phyloP scores from a whole-genome alignment of 805 yeast genomes.

The Wickerhamiella sergipiensis region DNA sequence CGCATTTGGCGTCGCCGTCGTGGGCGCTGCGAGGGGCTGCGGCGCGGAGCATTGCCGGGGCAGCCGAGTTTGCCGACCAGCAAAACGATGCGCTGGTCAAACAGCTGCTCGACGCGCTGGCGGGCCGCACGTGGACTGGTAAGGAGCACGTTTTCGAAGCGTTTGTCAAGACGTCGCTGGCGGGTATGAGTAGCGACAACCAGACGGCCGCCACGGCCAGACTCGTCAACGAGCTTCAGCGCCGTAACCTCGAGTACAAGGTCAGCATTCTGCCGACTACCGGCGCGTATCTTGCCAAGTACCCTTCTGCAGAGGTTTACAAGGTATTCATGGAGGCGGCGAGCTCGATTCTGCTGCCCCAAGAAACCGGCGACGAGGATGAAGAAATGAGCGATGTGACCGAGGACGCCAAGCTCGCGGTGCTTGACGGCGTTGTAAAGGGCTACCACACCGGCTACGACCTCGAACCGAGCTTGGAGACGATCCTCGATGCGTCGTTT shows the following conservation, averaged over 20 bases:
- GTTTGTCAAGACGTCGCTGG: conserved; percentile 31
- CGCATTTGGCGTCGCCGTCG: conserved; percentile 40
- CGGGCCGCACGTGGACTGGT: conserved; percentile 81
- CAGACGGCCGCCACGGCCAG: conserved; percentile 18
- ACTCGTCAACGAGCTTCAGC: conserved; percentile 34
- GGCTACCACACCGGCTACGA: conserved; percentile 5
- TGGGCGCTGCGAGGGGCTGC: conserved; percentile 56
- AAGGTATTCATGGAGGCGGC: conserved; percentile 27
- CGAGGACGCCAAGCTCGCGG: conserved; percentile 11
- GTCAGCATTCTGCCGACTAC: conserved; percentile 38
- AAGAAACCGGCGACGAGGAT: conserved; percentile 27
- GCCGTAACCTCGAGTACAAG: conserved; percentile 55
- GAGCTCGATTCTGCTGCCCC: conserved; percentile 28
- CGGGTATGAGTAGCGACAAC: conserved; percentile 15
- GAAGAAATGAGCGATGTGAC: conserved; percentile 14
- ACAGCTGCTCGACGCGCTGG: conserved; percentile 43
- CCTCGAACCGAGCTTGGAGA: conserved; percentile 13
- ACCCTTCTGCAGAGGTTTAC: conserved; percentile 23
- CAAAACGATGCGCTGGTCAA: conserved; percentile 31
- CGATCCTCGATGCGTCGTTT: conserved; percentile 22
- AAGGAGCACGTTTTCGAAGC: conserved; percentile 68
- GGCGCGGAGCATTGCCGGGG: conserved; percentile 49
- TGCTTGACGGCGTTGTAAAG: conserved; percentile 12
- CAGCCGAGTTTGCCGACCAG: conserved; percentile 20
- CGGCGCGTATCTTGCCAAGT: conserved; percentile 36